phyloP scores from a whole-genome alignment of 768 basidiomycete species.

The Dentipellis sp. region DNA sequence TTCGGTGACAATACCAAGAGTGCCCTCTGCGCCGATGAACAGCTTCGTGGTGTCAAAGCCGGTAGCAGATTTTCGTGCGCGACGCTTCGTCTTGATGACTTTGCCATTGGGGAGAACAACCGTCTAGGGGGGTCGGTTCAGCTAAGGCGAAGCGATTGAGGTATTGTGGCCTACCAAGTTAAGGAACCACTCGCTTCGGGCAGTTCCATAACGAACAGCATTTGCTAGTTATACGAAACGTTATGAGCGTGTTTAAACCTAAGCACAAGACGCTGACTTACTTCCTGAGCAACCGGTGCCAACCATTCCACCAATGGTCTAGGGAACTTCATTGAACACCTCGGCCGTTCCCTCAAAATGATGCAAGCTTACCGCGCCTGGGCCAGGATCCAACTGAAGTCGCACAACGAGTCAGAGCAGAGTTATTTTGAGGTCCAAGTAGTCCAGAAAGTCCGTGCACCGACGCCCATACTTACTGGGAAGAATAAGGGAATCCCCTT shows the following conservation, averaged over 20 bases:
- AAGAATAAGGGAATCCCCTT: slow-evolving; percentile 78
- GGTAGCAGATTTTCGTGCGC: slow-evolving; percentile 77
- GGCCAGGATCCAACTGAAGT: slow-evolving; percentile 27
- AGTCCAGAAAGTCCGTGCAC: too few species aligned
- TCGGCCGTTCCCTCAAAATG: too few species aligned
- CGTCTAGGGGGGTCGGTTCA: slow-evolving; percentile 35
- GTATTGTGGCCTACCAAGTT: slow-evolving; percentile 41
- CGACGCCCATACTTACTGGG: slow-evolving; percentile 41
- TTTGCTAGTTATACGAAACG: slow-evolving; percentile 42
- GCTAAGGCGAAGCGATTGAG: neutral
- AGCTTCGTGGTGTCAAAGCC: slow-evolving; percentile 85
- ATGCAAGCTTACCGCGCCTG: slow-evolving; percentile 35
- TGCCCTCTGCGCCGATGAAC: slow-evolving; percentile 88
- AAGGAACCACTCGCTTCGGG: slow-evolving; percentile 82
- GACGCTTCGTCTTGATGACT: slow-evolving; percentile 76
- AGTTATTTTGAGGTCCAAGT: too few species aligned
- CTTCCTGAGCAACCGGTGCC: slow-evolving; percentile 83
- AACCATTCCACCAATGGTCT: slow-evolving; percentile 87
- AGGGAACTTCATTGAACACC: neutral
- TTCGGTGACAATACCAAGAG: slow-evolving; percentile 85
- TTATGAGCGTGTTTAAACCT: neutral
- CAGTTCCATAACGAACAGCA: slow-evolving; percentile 81
- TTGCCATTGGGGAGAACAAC: slow-evolving; percentile 80
- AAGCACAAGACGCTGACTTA: slow-evolving; percentile 23
- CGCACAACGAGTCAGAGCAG: too few species aligned